Evolutionary conservation across 306 rosid genomes (phyloP), one percentile per base, ranked within the genome.

Genomic region (Coriaria nepalensis): DNA sequence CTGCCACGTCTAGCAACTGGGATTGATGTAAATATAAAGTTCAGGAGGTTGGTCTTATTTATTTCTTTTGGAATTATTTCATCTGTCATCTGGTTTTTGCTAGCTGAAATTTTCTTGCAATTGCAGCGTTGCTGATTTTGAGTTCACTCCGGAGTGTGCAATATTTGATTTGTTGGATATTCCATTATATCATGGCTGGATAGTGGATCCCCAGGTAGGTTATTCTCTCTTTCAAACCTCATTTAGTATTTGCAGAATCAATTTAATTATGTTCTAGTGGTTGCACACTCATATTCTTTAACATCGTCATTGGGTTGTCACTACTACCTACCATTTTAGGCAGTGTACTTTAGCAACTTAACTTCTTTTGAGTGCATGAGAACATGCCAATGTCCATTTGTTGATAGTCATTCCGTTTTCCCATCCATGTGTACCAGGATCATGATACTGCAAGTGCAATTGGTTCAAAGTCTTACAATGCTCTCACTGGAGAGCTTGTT

Each of bases 1-100:
- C 96, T 92, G 50, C 99, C 96, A 44, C 77, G 79, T 61, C 99
- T 92, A 65, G 94, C 99, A 45, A 92, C 99, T 5, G 99, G 99
- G 66, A 92, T 92, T 49, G 99, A 92, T 78, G 99, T 92, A 60
- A 92, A 92, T 78, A 67, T 82, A 71, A 82, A 80, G 59, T 92
- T 82, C 68, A 80, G 67, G 64, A 86, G 94, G 99, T 92, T 41
- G 45, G 72, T 49, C 58, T 45, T 54, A 33, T 52, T 49, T 49
- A 9, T 60, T 38, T 53, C 59, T 45, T 54, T 44, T 8, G 34
- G 9, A 14, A 49, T 49, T 50, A 33, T 66, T 37, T n/a, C 44
- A 54, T 58, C 61, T 42, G 35, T 70, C 34, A 53, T 39, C 51
- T 37, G 45, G 34, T 47, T 9, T 51, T 43, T 59, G 68, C 62